Base-by-base conservation (phyloP, 345 rosid species). In the Populus alba region DNA sequence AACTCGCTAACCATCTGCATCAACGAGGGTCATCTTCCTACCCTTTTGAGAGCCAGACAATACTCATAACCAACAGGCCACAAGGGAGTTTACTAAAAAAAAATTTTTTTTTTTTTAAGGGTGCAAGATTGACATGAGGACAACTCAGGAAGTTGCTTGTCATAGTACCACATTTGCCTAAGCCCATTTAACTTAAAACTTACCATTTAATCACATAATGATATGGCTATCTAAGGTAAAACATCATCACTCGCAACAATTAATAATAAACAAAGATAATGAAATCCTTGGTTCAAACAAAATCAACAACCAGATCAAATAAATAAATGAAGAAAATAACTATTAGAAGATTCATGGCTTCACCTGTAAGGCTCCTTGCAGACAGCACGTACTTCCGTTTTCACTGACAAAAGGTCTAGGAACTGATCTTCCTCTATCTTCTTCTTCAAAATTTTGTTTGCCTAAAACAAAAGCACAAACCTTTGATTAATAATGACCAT, bases 351-450 rank as follows among this genome's bases (percentile, higher is more conserved):
- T 62, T 71, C 73, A 57, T 23, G 74, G 75, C 75, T 70, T 87
- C 71, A 94, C 99, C 99, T 92, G 88, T 94, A 96, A 53, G 97
- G 91, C 85, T 92, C 98, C 91, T 94, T 91, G 85, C 97, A 94
- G 37, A 85, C 90, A 75, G 94, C 88, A 72, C 85, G 89, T 77
- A 92, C 94, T 85, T 94, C 97, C 39, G 97, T 90, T 75, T 89
- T 90, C 77, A 91, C 88, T 68, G 97, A 88, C 91, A 94, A 88
- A 73, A 92, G 94, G 77, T 91, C 92, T 89, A 96, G 81, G 92
- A 96, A 94, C 84, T 90, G 95, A 86, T 96, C 98, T 77, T 91
- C 93, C 84, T 91, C 99, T 73, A 96, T 96, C 90, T 87, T 94
- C 88, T 94, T 90, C 89, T 83, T 86, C 88, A 96, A 88, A 75